phyloP scores from a whole-genome alignment of 148 eudicot species.

The Dianthus caryophyllus region DNA sequence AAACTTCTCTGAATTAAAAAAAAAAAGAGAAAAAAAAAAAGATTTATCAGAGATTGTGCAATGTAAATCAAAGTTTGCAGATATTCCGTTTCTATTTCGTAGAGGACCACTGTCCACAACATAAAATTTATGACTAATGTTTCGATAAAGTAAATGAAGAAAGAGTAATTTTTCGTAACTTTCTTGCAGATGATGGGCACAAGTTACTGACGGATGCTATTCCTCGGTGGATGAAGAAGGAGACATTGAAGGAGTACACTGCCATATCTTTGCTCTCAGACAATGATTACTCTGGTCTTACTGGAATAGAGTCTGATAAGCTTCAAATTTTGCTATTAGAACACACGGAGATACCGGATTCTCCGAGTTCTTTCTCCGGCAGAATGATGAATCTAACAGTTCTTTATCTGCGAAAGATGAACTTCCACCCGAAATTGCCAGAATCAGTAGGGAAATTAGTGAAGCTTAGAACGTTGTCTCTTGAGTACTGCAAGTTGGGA shows the following conservation, averaged over 20 bases:
- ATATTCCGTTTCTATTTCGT: no score
- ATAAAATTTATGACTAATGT: no score
- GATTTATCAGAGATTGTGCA: no score
- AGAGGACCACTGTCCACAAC: no score
- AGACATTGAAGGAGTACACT: not conserved
- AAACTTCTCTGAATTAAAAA: no score
- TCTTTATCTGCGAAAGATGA: not conserved
- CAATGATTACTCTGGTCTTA: not conserved
- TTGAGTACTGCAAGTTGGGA: no score
- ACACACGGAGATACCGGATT: not conserved
- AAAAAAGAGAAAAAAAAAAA: no score
- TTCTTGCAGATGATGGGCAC: not conserved
- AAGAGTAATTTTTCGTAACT: no score
- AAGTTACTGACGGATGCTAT: conserved; percentile 3
- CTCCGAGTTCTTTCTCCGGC: not conserved
- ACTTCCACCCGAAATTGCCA: not conserved
- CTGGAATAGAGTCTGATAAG: not conserved
- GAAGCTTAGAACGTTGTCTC: conserved; percentile 6
- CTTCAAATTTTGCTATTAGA: conserved; percentile 10
- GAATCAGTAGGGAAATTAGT: not conserved
- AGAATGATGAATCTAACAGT: conserved; percentile 15
- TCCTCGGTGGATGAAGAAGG: conserved; percentile 9
- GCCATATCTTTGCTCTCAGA: conserved; percentile 12
- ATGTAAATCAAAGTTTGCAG: no score
- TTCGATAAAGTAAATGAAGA: no score